Percentiles rank a stretch among this genome's conserved stretches.
Conservation (phyloP, 768 basidiomycete species). For the Hygrocybe coccinea region DNA sequence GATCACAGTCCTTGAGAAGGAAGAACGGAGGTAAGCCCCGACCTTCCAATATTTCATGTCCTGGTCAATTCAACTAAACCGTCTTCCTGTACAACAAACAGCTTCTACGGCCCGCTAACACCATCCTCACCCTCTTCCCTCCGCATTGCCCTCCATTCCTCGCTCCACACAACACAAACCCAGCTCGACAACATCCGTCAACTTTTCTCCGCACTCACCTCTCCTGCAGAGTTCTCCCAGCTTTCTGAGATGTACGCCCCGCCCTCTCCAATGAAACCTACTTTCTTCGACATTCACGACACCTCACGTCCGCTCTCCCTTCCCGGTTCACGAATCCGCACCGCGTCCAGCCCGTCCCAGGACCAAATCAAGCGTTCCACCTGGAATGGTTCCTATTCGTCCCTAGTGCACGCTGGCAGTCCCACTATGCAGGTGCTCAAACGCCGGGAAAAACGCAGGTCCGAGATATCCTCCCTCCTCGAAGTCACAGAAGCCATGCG, state of each 20-base stretch:
- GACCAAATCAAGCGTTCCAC: constrained; percentile 55
- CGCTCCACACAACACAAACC: constrained; percentile 68
- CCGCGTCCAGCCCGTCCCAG: constrained; percentile 22
- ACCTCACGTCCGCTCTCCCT: constrained; percentile 44
- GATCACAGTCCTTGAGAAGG: constrained; percentile 57
- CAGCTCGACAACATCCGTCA: constrained; percentile 82
- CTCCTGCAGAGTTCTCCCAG: constrained; percentile 65
- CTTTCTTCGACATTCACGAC: constrained; percentile 22
- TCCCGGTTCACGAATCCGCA: constrained; percentile 29
- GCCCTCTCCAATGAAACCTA: constrained; percentile 48
- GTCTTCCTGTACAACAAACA: no score
- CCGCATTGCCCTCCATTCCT: constrained; percentile 66
- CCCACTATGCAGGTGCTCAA: constrained; percentile 41
- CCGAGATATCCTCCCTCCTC: constrained; percentile 49
- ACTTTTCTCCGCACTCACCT: constrained; percentile 70
- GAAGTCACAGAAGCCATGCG: constrained; percentile 21
- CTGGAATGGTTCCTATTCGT: constrained; percentile 67
- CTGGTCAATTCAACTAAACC: neutral
- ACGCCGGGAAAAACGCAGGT: constrained; percentile 49
- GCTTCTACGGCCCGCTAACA: constrained; percentile 40
- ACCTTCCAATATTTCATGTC: constrained; percentile 2
- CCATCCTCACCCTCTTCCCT: constrained; percentile 52
- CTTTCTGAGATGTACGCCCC: constrained; percentile 88
- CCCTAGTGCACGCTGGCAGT: constrained; percentile 45
- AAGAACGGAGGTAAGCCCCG: constrained; percentile 56